Conservation (phyloP, 352 stramenopile genomes). For the Globisporangium camurandrum region DNA sequence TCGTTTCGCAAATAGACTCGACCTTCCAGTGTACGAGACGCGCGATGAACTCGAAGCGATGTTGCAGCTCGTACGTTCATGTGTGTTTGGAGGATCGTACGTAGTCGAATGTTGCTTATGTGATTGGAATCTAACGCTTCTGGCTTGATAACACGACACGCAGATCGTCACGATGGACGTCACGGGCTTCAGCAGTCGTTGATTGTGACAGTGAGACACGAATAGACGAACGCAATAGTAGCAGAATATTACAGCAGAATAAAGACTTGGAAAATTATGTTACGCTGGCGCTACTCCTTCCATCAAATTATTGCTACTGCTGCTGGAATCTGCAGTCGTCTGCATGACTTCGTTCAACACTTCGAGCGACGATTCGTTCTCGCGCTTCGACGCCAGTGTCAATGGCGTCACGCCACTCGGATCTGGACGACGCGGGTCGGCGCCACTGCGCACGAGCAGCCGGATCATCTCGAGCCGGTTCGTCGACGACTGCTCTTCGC, state of each 20-base stretch:
- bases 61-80: slow-evolving; percentile 78
- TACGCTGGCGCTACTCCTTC: slow-evolving; percentile 14
- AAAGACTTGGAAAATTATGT: too few species aligned
- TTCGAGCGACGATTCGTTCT: slow-evolving; percentile 49
- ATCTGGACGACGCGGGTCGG: slow-evolving; percentile 32
- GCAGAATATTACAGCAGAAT: too few species aligned
- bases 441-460: slow-evolving; percentile 53
- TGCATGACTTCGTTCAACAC: slow-evolving; percentile 50
- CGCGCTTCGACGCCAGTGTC: slow-evolving; percentile 57
- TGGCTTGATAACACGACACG: not conserved
- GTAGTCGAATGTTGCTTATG: not conserved
- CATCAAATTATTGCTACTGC: slow-evolving; percentile 5
- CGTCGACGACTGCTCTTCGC: slow-evolving; percentile 54
- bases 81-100: not conserved
- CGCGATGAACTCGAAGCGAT: slow-evolving; percentile 92
- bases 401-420: slow-evolving; percentile 46
- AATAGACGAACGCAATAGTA: too few species aligned
- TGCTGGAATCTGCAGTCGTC: too few species aligned
- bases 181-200: slow-evolving; percentile 72
- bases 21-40: slow-evolving; percentile 64
- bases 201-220: too few species aligned
- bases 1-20: slow-evolving; percentile 33
- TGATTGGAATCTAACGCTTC: not conserved
- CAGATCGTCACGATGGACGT: slow-evolving; percentile 70
- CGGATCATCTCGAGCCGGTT: slow-evolving; percentile 70